Evolutionary conservation across 176 grass and related monocot species (phyloP).

Genomic region (Hordeum vulgare): DNA sequence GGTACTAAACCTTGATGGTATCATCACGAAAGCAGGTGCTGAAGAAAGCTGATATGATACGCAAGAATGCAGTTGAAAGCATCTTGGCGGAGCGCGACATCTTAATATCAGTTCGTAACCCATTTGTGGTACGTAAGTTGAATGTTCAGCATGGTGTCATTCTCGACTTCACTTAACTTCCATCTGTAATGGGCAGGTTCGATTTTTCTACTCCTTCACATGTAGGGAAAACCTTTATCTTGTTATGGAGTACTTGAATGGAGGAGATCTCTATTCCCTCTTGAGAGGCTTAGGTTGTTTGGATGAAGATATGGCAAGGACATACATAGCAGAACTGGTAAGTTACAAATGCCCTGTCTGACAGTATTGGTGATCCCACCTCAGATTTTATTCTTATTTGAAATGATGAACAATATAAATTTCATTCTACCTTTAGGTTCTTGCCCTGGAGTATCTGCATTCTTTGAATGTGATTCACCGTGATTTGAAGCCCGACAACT

Average conservation of each 20-base stretch:
- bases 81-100: conserved; percentile 90
- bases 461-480: conserved; percentile 93
- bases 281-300: conserved; percentile 84
- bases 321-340: conserved; percentile 89
- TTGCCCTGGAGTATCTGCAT: conserved; percentile 92
- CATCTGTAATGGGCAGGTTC: conserved; percentile 56
- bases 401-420: background rate
- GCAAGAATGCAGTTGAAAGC: conserved; percentile 96
- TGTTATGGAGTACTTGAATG: conserved; percentile 99
- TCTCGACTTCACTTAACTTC: conserved; percentile 22
- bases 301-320: conserved; percentile 91
- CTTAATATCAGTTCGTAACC: conserved; percentile 80
- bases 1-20: background rate
- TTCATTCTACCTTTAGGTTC: conserved; percentile 46
- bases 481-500: conserved; percentile 88
- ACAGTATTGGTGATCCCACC: background rate
- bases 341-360: background rate
- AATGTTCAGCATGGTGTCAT: background rate
- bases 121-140: conserved; percentile 53
- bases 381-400: background rate
- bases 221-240: conserved; percentile 99
- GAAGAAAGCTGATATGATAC: conserved; percentile 92
- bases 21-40: conserved; percentile 45
- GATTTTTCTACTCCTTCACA: conserved; percentile 99
- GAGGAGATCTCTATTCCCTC: conserved; percentile 91